These are phyloP conservation scores for Gossypium thurberi DNA, from an alignment of 345 rosid species.

Conservation along the genomic window DNA sequence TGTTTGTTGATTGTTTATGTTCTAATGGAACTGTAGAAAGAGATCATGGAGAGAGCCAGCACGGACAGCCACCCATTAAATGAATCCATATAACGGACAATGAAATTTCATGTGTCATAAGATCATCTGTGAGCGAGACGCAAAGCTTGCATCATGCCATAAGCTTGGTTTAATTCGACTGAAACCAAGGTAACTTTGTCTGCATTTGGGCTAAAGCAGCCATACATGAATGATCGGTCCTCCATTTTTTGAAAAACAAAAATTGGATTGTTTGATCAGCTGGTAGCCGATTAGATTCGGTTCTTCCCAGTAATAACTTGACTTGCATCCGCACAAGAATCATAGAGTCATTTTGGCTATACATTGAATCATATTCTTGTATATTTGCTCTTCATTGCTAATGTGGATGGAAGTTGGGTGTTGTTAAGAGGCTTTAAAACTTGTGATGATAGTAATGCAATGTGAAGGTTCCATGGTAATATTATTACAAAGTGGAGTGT, in stretches of 20 bases:
- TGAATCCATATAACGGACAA: constrained; percentile 1
- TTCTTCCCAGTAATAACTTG: neutral
- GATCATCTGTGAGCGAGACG: neutral
- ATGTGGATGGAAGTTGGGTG: neutral
- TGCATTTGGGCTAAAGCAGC: neutral
- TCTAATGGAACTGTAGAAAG: constrained; percentile 30
- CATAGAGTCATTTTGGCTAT: neutral
- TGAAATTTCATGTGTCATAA: neutral
- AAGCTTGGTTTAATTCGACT: neutral
- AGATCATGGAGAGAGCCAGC: constrained; percentile 45
- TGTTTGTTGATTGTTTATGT: neutral
- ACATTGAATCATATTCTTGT: neutral
- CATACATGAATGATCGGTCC: neutral
- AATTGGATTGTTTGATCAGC: neutral
- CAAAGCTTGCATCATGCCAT: neutral
- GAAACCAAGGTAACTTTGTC: neutral
- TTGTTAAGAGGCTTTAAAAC: neutral
- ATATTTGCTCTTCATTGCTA: neutral
- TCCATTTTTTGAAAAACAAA: too few relatives aligned
- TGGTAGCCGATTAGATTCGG: neutral
- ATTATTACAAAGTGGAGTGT: too few relatives aligned
- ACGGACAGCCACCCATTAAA: constrained; percentile 31
- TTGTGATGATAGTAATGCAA: neutral
- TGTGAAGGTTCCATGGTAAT: neutral
- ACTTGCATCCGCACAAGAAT: neutral